A percentile compares a stretch with the other conserved stretches of the same genome.
phyloP scores from a whole-genome alignment of 805 yeast genomes.

The Maudiozyma barnettii region DNA sequence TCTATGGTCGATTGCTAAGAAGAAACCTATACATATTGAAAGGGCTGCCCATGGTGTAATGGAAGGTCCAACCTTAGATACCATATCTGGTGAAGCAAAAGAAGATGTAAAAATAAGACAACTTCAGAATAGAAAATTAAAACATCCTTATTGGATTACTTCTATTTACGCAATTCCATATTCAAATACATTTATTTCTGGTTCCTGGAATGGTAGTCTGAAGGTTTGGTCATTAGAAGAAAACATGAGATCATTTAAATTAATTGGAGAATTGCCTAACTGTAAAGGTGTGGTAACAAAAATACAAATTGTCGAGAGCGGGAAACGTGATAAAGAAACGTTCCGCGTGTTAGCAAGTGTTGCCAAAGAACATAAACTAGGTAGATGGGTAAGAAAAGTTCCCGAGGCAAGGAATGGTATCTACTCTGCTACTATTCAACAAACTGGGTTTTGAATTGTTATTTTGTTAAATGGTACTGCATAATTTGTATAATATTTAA shows the following conservation, averaged over 20 bases:
- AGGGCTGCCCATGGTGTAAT: slow-evolving; percentile 72
- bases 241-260: slow-evolving; percentile 50
- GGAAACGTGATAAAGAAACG: slow-evolving; percentile 42
- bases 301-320: slow-evolving; percentile 47
- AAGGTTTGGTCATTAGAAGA: slow-evolving; percentile 70
- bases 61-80: slow-evolving; percentile 39
- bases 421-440: slow-evolving; percentile 42
- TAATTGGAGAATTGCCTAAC: slow-evolving; percentile 45
- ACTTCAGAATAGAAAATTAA: slow-evolving; percentile 43
- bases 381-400: slow-evolving; percentile 67
- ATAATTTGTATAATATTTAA: slow-evolving; percentile 1
- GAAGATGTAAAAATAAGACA: slow-evolving; percentile 33
- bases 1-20: slow-evolving; percentile 86
- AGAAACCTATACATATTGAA: slow-evolving; percentile 67
- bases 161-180: slow-evolving; percentile 74
- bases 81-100: slow-evolving; percentile 45
- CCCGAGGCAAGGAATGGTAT: slow-evolving; percentile 69
- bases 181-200: slow-evolving; percentile 73
- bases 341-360: slow-evolving; percentile 55
- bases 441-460: slow-evolving; percentile 23
- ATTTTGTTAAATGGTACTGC: neutral
- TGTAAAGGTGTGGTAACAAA: slow-evolving; percentile 64
- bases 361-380: slow-evolving; percentile 79
- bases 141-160: slow-evolving; percentile 81
- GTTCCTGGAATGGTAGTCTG: slow-evolving; percentile 77